These are phyloP conservation scores for Fusarium buharicum DNA, from an alignment of 2,329 filamentous ascomycete species.

Conservation along the genomic window DNA sequence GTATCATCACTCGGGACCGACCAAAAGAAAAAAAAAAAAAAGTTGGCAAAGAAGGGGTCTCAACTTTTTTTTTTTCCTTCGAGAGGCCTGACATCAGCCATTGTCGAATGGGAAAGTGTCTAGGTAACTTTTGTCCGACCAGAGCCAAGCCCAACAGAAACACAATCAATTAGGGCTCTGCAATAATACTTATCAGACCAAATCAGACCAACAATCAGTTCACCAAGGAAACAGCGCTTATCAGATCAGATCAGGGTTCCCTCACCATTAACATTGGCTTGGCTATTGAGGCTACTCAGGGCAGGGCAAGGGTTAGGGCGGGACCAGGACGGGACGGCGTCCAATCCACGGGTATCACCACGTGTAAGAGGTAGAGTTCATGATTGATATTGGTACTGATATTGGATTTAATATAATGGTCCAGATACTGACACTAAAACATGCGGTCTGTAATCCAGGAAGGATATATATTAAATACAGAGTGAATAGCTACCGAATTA, in stretches of 20 bases:
- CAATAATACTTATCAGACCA: constrained; percentile 18
- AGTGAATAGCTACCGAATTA: neutral
- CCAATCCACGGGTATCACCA: constrained; percentile 27
- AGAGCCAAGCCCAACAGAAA: constrained; percentile 17
- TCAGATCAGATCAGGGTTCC: constrained; percentile 36
- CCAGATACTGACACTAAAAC: neutral
- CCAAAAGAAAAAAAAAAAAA: constrained; percentile 34
- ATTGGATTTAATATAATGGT: constrained; percentile 5
- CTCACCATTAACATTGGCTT: constrained; percentile 22
- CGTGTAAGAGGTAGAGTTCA: constrained; percentile 28
- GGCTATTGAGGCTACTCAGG: constrained; percentile 28
- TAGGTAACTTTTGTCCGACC: constrained; percentile 11
- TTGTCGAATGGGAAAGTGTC: constrained; percentile 33
- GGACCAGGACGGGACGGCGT: constrained; percentile 14
- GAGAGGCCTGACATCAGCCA: constrained; percentile 23
- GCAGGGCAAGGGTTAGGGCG: constrained; percentile 30
- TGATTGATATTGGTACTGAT: neutral
- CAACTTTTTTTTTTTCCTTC: constrained; percentile 6
- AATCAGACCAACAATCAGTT: constrained; percentile 11
- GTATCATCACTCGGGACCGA: constrained; percentile 8
- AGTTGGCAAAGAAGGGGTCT: constrained; percentile 35
- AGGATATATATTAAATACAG: no score
- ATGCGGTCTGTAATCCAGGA: neutral
- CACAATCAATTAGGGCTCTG: constrained; percentile 3
- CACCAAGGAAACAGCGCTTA: constrained; percentile 25